Evolutionary conservation across 202 grass and related monocot species (phyloP).

Genomic region (Saccharum hybrid): DNA sequence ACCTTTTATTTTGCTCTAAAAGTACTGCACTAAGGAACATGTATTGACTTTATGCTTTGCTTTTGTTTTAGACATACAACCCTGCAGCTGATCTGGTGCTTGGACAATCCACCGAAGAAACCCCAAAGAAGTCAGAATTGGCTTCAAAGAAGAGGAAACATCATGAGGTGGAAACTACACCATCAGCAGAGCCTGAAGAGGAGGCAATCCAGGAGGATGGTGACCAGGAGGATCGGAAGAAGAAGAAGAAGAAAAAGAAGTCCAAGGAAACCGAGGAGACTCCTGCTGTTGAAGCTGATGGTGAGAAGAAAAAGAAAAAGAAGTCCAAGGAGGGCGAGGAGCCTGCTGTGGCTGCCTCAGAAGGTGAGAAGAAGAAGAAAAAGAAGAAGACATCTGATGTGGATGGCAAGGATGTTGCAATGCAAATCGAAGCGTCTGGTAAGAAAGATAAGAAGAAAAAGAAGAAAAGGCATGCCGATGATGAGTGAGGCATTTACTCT

Average conservation of each 20-base stretch:
- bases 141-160: constrained; percentile 81
- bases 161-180: constrained; percentile 29
- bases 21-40: not conserved
- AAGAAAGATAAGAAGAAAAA: constrained; percentile 78
- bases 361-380: constrained; percentile 47
- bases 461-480: constrained; percentile 58
- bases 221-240: constrained; percentile 43
- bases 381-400: constrained; percentile 35
- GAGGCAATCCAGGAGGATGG: constrained; percentile 9
- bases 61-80: constrained; percentile 72
- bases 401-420: constrained; percentile 11
- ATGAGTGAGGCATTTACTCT: not conserved
- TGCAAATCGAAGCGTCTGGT: constrained; percentile 32
- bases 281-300: constrained; percentile 3
- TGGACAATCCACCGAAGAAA: constrained; percentile 31
- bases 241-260: constrained; percentile 55
- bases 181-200: constrained; percentile 14
- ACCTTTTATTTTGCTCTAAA: not conserved
- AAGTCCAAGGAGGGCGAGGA: constrained; percentile 35
- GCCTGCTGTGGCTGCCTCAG: not conserved
- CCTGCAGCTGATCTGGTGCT: constrained; percentile 75
- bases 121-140: constrained; percentile 55
- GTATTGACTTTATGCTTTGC: not conserved
- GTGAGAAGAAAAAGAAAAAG: constrained; percentile 52
- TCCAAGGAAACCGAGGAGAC: constrained; percentile 39